These are phyloP conservation scores for Talaromyces sp. DNA, from an alignment of 2,329 filamentous ascomycete genomes.

Conservation along the genomic window DNA sequence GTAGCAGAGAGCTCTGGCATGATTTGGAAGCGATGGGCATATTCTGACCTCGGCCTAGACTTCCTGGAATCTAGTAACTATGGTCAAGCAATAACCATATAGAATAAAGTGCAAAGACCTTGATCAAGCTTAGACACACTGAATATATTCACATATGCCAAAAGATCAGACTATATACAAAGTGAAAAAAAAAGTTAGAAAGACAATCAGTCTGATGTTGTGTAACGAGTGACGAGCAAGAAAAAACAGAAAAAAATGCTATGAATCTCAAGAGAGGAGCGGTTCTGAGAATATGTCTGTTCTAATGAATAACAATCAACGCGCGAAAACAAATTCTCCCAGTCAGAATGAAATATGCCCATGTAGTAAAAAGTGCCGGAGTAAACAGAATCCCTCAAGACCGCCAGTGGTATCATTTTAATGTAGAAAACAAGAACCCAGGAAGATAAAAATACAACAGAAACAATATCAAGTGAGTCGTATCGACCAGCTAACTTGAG, in stretches of 20 bases:
- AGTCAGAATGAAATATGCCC: conserved; percentile 12
- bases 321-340: conserved; percentile 15
- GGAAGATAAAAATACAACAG: conserved; percentile 9
- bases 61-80: background rate
- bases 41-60: background rate
- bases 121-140: background rate
- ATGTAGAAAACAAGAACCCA: conserved; percentile 2
- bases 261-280: conserved; percentile 14
- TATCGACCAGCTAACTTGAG: background rate
- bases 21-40: background rate
- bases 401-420: conserved; percentile 21
- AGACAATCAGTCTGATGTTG: background rate
- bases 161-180: background rate
- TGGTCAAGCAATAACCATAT: background rate
- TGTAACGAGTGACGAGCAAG: background rate
- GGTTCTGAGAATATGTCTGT: background rate
- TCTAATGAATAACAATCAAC: background rate
- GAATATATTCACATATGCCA: background rate
- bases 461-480: background rate
- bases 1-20: background rate
- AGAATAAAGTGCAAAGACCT: background rate
- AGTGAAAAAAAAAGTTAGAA: background rate
- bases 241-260: background rate
- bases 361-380: conserved; percentile 6
- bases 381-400: conserved; percentile 19